Evolutionary conservation across 2,329 filamentous ascomycete genomes (phyloP).

Genomic region (Dactylella cylindrospora): DNA sequence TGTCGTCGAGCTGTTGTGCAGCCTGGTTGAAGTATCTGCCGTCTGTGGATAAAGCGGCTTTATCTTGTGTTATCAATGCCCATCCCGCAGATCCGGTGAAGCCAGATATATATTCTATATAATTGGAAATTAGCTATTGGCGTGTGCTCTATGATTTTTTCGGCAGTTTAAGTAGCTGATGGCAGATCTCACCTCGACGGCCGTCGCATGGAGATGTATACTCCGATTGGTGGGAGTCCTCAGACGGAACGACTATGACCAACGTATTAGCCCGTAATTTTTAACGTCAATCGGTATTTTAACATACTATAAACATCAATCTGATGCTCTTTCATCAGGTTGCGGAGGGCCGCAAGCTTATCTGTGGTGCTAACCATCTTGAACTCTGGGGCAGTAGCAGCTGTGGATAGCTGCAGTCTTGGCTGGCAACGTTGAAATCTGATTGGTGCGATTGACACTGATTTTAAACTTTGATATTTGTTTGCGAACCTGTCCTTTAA

Average conservation of each 20-base stretch:
- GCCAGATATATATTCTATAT: conserved; percentile 76
- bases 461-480: too few relatives aligned
- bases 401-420: conserved; percentile 8
- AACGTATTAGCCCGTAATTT: conserved; percentile 52
- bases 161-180: not conserved
- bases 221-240: conserved; percentile 96
- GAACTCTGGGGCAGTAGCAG: conserved; percentile 9
- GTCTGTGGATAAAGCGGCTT: conserved; percentile 89
- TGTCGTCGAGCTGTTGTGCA: conserved; percentile 80
- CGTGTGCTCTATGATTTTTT: not conserved
- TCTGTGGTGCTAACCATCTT: conserved; percentile 69
- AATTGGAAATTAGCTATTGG: conserved; percentile 13
- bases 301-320: conserved; percentile 86
- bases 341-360: conserved; percentile 73
- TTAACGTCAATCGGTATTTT: conserved; percentile 21
- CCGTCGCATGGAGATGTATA: conserved; percentile 97
- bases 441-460: too few relatives aligned
- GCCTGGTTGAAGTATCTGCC: conserved; percentile 98
- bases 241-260: conserved; percentile 79
- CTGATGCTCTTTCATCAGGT: conserved; percentile 81
- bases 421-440: not conserved
- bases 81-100: conserved; percentile 95
- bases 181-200: conserved; percentile 64
- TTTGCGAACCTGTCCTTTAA: too few relatives aligned
- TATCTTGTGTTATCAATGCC: conserved; percentile 80